Conservation (phyloP, 345 rosid species). For the Eucalyptus pauciflora region DNA sequence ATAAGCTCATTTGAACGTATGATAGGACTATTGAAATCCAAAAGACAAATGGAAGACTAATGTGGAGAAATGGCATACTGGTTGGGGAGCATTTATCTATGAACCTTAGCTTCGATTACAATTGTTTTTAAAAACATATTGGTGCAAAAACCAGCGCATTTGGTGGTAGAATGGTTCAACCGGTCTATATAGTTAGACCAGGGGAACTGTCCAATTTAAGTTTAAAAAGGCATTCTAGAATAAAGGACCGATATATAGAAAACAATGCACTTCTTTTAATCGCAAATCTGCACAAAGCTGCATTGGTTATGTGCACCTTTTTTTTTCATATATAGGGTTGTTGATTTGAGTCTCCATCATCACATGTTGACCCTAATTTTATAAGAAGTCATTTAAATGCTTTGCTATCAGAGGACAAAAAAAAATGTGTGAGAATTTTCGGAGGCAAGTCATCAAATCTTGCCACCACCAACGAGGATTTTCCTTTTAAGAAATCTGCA, state of each 20-base stretch:
- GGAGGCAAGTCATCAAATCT: background rate
- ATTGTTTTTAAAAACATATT: background rate
- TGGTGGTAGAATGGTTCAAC: background rate
- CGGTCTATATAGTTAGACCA: background rate
- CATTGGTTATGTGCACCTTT: background rate
- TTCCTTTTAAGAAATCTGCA: background rate
- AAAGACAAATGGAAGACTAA: background rate
- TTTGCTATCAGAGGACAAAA: background rate
- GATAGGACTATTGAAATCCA: background rate
- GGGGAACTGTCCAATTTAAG: background rate
- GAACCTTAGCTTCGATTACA: background rate
- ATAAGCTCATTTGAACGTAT: background rate
- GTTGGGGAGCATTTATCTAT: background rate
- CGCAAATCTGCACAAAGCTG: background rate
- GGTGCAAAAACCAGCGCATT: background rate
- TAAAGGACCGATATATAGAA: background rate
- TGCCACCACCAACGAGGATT: background rate
- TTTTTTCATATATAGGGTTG: background rate
- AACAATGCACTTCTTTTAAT: background rate
- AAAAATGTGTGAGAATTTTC: background rate
- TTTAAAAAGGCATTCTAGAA: background rate
- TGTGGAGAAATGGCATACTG: background rate
- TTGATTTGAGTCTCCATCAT: background rate
- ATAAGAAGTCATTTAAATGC: background rate
- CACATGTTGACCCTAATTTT: background rate